Percentiles rank a stretch among this genome's conserved stretches.
Conservation (phyloP, 1,284 basidiomycete species). For the Fomes fomentarius region DNA sequence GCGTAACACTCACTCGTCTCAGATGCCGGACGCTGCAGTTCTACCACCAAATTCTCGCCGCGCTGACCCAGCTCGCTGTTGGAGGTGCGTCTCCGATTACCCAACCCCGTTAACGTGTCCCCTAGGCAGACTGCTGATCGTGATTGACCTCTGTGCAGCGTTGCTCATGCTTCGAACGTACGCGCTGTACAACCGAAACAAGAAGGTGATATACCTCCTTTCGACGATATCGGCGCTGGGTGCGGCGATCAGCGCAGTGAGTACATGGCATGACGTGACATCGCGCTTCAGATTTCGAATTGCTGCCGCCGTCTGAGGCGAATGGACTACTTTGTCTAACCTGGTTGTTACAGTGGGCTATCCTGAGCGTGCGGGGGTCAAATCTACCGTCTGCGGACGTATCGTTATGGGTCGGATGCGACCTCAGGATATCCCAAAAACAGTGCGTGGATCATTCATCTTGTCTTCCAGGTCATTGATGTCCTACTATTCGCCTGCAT, state of each 20-base stretch:
- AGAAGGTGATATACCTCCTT: background rate
- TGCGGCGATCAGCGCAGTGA: background rate
- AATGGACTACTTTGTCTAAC: too few relatives aligned
- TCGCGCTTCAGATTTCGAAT: too few relatives aligned
- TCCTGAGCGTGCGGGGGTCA: background rate
- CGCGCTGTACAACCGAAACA: background rate
- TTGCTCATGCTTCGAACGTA: conserved; percentile 9
- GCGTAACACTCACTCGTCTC: background rate
- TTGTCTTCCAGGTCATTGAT: too few relatives aligned
- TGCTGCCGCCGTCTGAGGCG: too few relatives aligned
- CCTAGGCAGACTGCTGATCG: too few relatives aligned
- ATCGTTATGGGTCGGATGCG: conserved; percentile 5
- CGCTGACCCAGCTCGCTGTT: background rate
- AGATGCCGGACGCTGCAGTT: conserved; percentile 10
- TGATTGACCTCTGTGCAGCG: background rate
- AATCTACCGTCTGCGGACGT: background rate
- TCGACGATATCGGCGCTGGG: background rate
- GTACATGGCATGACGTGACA: too few relatives aligned
- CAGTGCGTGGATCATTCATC: conserved; percentile 7
- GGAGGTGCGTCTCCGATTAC: background rate
- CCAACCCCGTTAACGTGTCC: too few relatives aligned
- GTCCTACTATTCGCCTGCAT: background rate
- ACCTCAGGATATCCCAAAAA: conserved; percentile 3
- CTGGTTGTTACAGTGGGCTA: background rate
- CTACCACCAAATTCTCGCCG: conserved; percentile 5